Percentiles rank a stretch among this genome's conserved stretches.
Evolutionary conservation across 2,329 filamentous ascomycete species (phyloP).

Genomic region (Aspergillus fructus): DNA sequence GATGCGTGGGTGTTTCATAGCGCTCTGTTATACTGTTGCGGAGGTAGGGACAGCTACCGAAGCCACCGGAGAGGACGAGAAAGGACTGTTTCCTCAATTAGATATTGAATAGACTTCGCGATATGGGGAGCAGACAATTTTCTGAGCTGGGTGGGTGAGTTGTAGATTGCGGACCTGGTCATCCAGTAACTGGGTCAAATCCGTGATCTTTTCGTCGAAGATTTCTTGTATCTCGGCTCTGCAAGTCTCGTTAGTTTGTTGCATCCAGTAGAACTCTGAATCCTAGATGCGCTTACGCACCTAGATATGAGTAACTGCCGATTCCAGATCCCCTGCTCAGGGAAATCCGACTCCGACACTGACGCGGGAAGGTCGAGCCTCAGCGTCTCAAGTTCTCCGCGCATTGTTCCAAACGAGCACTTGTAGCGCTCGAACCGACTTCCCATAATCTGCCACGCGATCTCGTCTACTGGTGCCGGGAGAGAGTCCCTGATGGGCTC

Average conservation of each 20-base stretch:
- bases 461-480: conserved; percentile 15
- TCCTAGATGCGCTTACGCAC: conserved; percentile 12
- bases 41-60: conserved; percentile 35
- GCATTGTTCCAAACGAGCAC: conserved; percentile 33
- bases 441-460: conserved; percentile 30
- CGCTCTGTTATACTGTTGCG: conserved; percentile 23
- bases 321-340: conserved; percentile 28
- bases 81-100: conserved; percentile 20
- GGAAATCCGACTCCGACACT: conserved; percentile 18
- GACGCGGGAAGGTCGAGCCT: conserved; percentile 29
- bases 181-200: conserved; percentile 30
- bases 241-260: background rate
- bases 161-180: conserved; percentile 26
- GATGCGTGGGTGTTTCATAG: conserved; percentile 16
- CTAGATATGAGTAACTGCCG: conserved; percentile 31
- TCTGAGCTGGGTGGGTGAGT: conserved; percentile 22
- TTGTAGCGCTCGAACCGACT: conserved; percentile 35
- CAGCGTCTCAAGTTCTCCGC: conserved; percentile 24
- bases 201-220: conserved; percentile 25
- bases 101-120: background rate
- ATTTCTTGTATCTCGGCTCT: conserved; percentile 20
- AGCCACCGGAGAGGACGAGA: conserved; percentile 34
- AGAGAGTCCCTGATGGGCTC: conserved; percentile 21
- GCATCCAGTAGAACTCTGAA: no score
- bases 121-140: conserved; percentile 24